Evolutionary conservation across 2,329 filamentous ascomycete species (phyloP).

Genomic region (Trichoderma gracile): DNA sequence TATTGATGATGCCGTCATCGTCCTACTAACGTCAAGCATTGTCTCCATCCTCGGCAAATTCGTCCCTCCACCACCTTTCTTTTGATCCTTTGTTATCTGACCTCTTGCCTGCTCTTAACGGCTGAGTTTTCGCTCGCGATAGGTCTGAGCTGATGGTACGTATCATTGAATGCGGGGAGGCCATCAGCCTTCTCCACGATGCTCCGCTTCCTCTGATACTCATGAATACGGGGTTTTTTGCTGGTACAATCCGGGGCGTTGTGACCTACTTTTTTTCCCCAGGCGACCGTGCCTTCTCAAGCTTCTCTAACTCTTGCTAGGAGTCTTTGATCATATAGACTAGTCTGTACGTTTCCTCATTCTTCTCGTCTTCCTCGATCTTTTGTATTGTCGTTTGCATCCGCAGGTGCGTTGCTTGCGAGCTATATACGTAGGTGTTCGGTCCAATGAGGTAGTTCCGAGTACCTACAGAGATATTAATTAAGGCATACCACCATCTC

Average conservation of each 20-base stretch:
- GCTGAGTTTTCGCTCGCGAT: not conserved
- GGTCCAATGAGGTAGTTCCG: too few species aligned
- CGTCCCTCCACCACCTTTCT: not conserved
- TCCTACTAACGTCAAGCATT: not conserved
- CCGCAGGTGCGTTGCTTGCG: not conserved
- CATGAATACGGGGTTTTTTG: not conserved
- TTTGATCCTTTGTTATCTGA: not conserved
- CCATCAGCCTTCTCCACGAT: constrained; percentile 5
- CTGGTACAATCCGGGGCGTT: not conserved
- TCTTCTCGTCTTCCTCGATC: not conserved
- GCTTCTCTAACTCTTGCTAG: not conserved
- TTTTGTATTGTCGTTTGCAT: not conserved
- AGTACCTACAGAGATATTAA: too few species aligned
- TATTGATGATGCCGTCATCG: constrained; percentile 8
- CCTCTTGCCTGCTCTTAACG: constrained; percentile 9
- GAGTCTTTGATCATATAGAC: not conserved
- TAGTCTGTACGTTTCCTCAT: not conserved
- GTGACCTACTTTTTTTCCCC: not conserved
- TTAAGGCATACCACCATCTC: not conserved
- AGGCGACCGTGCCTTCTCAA: too few species aligned
- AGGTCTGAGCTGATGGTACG: constrained; percentile 15
- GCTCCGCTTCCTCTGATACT: constrained; percentile 2
- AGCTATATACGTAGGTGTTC: not conserved
- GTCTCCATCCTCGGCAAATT: not conserved
- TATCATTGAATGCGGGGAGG: constrained; percentile 22